A percentile compares a stretch with the other conserved stretches of the same genome.
Evolutionary conservation across 2,329 filamentous ascomycete species (phyloP).

Genomic region (Stenocarpella maydis): DNA sequence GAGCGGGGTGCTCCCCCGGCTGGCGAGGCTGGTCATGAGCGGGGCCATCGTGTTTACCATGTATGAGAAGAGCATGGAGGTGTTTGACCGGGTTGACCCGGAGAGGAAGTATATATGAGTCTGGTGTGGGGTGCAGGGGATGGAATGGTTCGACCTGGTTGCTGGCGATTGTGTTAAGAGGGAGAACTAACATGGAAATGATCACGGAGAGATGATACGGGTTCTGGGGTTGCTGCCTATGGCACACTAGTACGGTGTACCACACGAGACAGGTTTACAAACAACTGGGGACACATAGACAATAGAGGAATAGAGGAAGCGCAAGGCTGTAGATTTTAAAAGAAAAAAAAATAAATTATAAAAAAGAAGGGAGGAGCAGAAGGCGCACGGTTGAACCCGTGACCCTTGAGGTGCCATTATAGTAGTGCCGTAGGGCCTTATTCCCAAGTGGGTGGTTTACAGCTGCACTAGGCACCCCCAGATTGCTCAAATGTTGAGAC

Average conservation of each 20-base stretch:
- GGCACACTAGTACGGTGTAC: too few species aligned
- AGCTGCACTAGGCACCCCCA: too few species aligned
- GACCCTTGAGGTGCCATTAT: background rate
- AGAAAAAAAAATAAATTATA: background rate
- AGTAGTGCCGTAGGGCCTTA: background rate
- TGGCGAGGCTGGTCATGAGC: conserved; percentile 86
- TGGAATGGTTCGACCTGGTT: background rate
- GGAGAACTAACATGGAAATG: background rate
- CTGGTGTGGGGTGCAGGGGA: background rate
- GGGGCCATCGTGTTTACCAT: conserved; percentile 98
- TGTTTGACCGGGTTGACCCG: conserved; percentile 82
- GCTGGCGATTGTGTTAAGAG: too few species aligned
- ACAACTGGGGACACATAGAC: background rate
- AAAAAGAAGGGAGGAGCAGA: background rate
- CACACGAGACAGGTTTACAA: too few species aligned
- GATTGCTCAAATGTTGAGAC: too few species aligned
- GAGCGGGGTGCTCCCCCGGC: conserved; percentile 87
- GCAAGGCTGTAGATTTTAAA: too few species aligned
- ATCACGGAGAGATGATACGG: too few species aligned
- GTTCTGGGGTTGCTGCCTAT: background rate
- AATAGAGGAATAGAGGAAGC: background rate
- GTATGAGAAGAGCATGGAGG: conserved; percentile 96
- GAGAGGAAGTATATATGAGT: conserved; percentile 81
- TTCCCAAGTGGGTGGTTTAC: background rate
- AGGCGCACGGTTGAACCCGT: background rate